These are phyloP conservation scores for Prunus campanulata DNA, from an alignment of 306 rosid genomes.

Conservation along the genomic window DNA sequence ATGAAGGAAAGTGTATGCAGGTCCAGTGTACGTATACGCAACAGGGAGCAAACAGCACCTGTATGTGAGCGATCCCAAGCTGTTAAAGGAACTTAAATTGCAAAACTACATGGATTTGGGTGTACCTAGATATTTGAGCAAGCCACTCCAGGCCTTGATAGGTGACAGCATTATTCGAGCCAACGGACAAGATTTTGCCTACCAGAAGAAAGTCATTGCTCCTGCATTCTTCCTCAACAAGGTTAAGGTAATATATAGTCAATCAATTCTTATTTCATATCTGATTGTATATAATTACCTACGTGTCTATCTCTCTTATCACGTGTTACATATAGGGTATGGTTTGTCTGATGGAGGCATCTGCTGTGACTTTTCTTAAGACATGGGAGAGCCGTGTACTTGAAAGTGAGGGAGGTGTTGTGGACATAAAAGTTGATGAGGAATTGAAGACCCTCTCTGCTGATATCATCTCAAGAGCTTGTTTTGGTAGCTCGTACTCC, in stretches of 20 bases:
- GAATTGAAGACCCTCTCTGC: constrained; percentile 6
- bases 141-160: background rate
- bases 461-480: constrained; percentile 12
- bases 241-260: background rate
- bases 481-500: constrained; percentile 8
- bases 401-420: background rate
- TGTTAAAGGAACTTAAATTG: constrained; percentile 10
- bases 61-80: constrained; percentile 12
- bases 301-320: background rate
- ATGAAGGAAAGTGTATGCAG: background rate
- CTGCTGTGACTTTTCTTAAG: background rate
- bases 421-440: background rate
- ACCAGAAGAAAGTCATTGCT: constrained; percentile 10
- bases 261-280: background rate
- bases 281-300: background rate
- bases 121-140: constrained; percentile 11
- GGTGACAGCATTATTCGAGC: constrained; percentile 13
- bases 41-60: constrained; percentile 3
- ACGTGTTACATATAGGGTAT: background rate
- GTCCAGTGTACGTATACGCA: background rate
- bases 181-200: constrained; percentile 5
- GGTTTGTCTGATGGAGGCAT: constrained; percentile 1
- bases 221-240: constrained; percentile 15
- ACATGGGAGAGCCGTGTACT: background rate
- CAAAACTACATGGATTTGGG: constrained; percentile 7